Percentiles rank a stretch among this genome's conserved stretches.
Evolutionary conservation across 208 protist species (phyloP).

Genomic region (Trypanosoma avium): DNA sequence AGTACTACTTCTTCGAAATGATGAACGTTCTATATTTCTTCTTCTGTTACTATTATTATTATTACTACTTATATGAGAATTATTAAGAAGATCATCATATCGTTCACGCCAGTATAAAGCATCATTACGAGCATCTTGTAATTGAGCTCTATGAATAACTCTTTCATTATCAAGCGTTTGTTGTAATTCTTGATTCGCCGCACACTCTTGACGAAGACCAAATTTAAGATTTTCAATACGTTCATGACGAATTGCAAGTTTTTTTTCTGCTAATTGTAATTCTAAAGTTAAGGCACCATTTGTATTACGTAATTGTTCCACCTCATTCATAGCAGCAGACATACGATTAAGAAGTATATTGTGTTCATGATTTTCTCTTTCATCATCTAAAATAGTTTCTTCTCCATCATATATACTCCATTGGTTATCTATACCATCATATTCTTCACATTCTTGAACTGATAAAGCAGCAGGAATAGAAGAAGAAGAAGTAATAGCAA

Average conservation of each 20-base stretch:
- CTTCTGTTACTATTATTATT: background rate
- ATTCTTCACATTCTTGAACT: too few species aligned
- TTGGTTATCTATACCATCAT: background rate
- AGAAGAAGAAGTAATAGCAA: too few species aligned
- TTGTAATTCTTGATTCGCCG: conserved; percentile 45
- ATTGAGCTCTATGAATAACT: conserved; percentile 27
- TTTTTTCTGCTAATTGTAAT: conserved; percentile 68
- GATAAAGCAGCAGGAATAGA: too few species aligned
- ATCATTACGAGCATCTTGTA: conserved; percentile 55
- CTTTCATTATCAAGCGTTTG: conserved; percentile 49
- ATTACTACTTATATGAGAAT: background rate
- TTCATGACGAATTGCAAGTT: conserved; percentile 62
- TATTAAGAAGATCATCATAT: conserved; percentile 58
- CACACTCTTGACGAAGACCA: conserved; percentile 58
- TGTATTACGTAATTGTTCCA: conserved; percentile 35
- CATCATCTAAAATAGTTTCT: background rate
- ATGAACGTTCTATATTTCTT: background rate
- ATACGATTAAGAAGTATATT: background rate
- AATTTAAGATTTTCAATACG: conserved; percentile 76
- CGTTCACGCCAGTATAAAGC: conserved; percentile 63
- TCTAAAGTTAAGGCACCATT: conserved; percentile 45
- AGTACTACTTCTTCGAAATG: background rate
- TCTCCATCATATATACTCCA: background rate
- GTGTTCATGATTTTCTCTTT: background rate
- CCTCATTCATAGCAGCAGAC: conserved; percentile 5